Base-by-base conservation (phyloP, 179 eudicot species). In the Vitellaria paradoxa region DNA sequence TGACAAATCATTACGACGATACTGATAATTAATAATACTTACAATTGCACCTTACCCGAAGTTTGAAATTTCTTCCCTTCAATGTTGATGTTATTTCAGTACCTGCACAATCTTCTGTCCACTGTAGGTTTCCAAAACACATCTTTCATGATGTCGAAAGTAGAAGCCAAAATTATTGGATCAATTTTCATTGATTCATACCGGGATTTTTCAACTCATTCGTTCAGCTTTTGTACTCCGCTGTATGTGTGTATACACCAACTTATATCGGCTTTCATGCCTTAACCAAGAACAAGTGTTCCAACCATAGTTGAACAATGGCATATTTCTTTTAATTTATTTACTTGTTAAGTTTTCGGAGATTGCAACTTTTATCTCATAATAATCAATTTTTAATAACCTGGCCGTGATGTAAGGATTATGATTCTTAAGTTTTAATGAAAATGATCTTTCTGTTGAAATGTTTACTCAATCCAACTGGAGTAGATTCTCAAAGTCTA, bases 221-320 rank as follows among this genome's bases (percentile, higher is more conserved):
- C 3, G 52, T 45, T 8, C 9, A 68, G 5, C 71, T 49, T 45
- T 45, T 68, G 53, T 2, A 2, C 37, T 30, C 49, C 20, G 9
- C 15, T 6, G 1, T 18, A 0, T 3, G 18, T 68, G 18, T 11
- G 0, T 23, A 45, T n/a, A 37, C 47, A 65, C 47, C 11, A 65
- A 30, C 1, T 65, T 64, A 9, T 70, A 14, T 24, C 45, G 18
- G 13, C 24, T 55, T 26, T 26, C 60, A 18, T 55, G 75, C 55
- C 75, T 55, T 10, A 24, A 56, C 37, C 75, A 72, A 26, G 47
- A 71, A 13, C 7, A 55, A 14, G 56, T 47, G 30, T 14, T 56
- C 75, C 75, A 30, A 30, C 47, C 75, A 18, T 72, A 37, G 75
- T 47, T 30, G 26, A 72, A 70, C 18, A 64, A 72, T 53, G 17